Conservation (phyloP, 805 yeast genomes). For the Yarrowia osloensis region DNA sequence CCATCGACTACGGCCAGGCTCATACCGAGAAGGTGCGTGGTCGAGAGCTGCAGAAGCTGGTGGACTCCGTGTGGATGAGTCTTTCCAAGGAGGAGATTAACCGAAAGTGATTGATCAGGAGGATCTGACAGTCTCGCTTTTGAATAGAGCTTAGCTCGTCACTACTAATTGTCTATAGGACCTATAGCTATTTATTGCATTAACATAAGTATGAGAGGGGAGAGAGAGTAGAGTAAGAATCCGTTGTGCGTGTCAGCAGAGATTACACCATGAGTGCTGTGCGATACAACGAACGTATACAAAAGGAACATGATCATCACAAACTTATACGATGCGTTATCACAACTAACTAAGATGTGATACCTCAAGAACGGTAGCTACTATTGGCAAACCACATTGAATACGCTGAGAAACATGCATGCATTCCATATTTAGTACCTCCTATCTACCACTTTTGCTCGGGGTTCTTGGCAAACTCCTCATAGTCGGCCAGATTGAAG, state of each 20-base stretch:
- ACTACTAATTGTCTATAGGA: neutral
- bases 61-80: constrained; percentile 61
- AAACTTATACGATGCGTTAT: too few species aligned
- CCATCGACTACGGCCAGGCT: constrained; percentile 70
- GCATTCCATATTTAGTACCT: too few species aligned
- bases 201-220: neutral
- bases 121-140: neutral
- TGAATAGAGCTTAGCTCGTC: neutral
- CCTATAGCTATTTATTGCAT: constrained; percentile 29
- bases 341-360: too few species aligned
- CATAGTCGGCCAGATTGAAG: constrained; percentile 70
- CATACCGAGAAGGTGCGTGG: constrained; percentile 47
- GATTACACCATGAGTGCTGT: too few species aligned
- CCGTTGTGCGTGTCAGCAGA: too few species aligned
- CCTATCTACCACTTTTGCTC: constrained; percentile 84
- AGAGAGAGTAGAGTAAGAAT: too few species aligned
- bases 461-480: constrained; percentile 73
- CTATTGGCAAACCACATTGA: too few species aligned
- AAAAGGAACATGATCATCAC: too few species aligned
- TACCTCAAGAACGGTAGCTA: too few species aligned
- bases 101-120: neutral
- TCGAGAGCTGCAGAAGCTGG: constrained; percentile 51
- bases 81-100: constrained; percentile 25
- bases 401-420: too few species aligned
- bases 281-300: too few species aligned